A percentile compares a stretch with the other conserved stretches of the same genome.
Evolutionary conservation across 2,329 filamentous ascomycete species (phyloP).

Genomic region (Plenodomus tracheiphilus): DNA sequence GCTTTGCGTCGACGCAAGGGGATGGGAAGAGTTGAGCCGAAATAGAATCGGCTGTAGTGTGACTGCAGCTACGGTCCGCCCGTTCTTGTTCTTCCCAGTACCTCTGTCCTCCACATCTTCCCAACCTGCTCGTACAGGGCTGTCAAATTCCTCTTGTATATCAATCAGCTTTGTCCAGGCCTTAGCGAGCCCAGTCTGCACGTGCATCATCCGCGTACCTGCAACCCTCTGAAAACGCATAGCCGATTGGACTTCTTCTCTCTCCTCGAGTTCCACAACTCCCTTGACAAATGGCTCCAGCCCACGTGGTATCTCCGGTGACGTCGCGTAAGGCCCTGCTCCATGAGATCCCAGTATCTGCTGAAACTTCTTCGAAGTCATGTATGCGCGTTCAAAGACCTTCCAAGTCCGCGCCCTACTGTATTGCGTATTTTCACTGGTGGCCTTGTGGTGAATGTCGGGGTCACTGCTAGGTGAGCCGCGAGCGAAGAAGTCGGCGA

Average conservation of each 20-base stretch:
- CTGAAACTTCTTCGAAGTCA: conserved; percentile 11
- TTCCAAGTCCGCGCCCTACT: conserved; percentile 3
- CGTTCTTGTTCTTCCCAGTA: too few species aligned
- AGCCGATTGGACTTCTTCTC: not conserved
- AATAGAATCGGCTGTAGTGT: not conserved
- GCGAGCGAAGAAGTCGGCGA: too few species aligned
- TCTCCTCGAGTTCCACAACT: conserved; percentile 6
- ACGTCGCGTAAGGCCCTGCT: conserved; percentile 12
- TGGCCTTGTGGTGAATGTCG: too few species aligned
- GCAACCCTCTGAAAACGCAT: not conserved
- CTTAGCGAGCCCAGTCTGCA: too few species aligned
- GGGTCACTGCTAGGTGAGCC: too few species aligned
- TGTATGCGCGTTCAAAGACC: conserved; percentile 4
- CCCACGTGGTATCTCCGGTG: conserved; percentile 11
- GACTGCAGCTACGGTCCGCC: not conserved
- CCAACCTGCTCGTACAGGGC: too few species aligned
- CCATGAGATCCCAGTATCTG: conserved; percentile 13
- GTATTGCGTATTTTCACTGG: not conserved
- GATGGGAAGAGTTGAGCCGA: conserved; percentile 10
- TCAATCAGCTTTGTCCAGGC: too few species aligned
- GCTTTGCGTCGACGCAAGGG: conserved; percentile 5
- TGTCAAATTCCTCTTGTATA: too few species aligned
- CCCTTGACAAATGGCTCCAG: conserved; percentile 7
- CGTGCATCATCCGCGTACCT: too few species aligned
- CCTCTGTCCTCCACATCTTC: too few species aligned